Evolutionary conservation across 306 rosid species (phyloP).

Genomic region (Benincasa hispida): DNA sequence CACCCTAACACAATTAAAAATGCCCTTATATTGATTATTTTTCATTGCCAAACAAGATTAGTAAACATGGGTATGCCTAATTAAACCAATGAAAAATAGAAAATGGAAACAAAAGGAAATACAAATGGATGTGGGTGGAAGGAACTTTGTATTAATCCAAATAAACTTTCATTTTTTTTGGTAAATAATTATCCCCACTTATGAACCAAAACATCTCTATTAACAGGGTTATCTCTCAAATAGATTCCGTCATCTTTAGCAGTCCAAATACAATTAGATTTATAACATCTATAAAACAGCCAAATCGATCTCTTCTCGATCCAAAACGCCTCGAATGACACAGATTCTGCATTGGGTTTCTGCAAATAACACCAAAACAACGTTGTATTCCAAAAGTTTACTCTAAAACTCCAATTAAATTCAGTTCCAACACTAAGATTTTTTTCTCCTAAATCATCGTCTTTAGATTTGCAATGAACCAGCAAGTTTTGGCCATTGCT

Average conservation of each 20-base stretch:
- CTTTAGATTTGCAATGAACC: conserved; percentile 7
- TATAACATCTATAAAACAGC: not conserved
- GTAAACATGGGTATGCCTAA: too few relatives aligned
- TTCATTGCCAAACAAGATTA: too few relatives aligned
- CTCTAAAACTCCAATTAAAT: not conserved
- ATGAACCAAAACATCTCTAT: not conserved
- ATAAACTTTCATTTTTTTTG: too few relatives aligned
- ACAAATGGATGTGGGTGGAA: too few relatives aligned
- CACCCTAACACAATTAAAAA: too few relatives aligned
- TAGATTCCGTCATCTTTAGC: not conserved
- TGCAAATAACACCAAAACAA: conserved; percentile 5
- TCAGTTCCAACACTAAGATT: not conserved
- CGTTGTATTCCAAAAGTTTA: not conserved
- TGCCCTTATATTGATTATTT: too few relatives aligned
- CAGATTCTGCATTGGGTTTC: not conserved
- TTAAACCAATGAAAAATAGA: too few relatives aligned
- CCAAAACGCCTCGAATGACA: conserved; percentile 1
- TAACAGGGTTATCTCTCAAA: too few relatives aligned
- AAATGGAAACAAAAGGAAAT: too few relatives aligned
- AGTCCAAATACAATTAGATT: not conserved
- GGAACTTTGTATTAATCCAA: too few relatives aligned
- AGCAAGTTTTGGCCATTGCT: not conserved
- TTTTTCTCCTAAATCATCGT: conserved; percentile 5
- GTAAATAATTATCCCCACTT: too few relatives aligned
- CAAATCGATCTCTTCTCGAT: not conserved